phyloP scores from a whole-genome alignment of 768 basidiomycete species.

The Piloderma croceum region DNA sequence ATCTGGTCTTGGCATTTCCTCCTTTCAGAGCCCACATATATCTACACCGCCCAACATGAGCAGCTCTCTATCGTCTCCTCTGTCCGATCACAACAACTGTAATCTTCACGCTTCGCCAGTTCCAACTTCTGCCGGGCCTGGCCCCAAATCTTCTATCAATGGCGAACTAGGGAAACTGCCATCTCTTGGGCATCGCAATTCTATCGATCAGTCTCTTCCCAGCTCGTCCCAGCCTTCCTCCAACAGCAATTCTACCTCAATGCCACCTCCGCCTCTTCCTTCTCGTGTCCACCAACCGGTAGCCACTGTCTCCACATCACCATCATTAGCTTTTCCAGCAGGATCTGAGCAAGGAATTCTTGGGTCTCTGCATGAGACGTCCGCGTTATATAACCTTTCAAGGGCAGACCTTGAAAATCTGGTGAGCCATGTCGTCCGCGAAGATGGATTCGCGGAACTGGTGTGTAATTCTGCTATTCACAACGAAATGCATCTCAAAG shows the following conservation, averaged over 20 bases:
- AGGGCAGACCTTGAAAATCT: constrained; percentile 47
- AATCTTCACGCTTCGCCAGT: too few species aligned
- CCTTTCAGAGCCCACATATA: constrained; percentile 5
- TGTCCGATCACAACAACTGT: too few species aligned
- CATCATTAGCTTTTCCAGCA: constrained; percentile 3
- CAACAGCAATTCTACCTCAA: constrained; percentile 17
- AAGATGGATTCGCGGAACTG: constrained; percentile 74
- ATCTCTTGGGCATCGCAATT: constrained; percentile 1
- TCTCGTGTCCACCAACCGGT: constrained; percentile 9
- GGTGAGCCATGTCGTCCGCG: constrained; percentile 57
- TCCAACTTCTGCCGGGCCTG: too few species aligned
- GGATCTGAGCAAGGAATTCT: constrained; percentile 22
- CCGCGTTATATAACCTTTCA: constrained; percentile 51
- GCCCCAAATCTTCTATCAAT: too few species aligned
- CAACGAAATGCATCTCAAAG: background rate
- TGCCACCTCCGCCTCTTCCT: constrained; percentile 29
- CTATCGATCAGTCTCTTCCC: background rate
- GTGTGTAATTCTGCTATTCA: constrained; percentile 33
- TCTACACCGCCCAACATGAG: constrained; percentile 10
- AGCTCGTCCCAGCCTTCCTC: constrained; percentile 27
- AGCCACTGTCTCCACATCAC: constrained; percentile 6
- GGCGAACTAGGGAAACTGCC: too few species aligned
- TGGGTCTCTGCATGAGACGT: constrained; percentile 37
- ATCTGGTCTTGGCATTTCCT: background rate
- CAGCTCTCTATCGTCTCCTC: too few species aligned